These are phyloP conservation scores for Lecanoromycetidae sp. DNA, from an alignment of 2,329 filamentous ascomycete genomes.

Conservation along the genomic window DNA sequence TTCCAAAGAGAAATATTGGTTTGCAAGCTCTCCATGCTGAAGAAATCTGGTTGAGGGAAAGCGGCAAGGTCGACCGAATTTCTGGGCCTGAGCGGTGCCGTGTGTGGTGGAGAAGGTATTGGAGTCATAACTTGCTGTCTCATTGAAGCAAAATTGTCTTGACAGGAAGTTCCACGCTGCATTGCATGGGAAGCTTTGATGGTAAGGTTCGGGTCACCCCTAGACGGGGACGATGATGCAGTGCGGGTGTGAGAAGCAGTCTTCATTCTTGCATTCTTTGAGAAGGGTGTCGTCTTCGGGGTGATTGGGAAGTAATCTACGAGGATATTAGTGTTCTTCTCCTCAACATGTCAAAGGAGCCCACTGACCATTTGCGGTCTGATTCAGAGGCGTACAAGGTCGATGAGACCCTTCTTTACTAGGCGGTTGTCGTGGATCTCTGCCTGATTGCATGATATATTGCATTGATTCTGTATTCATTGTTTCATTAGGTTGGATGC, in stretches of 20 bases:
- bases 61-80: constrained; percentile 13
- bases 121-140: constrained; percentile 46
- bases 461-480: constrained; percentile 1
- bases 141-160: constrained; percentile 48
- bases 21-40: constrained; percentile 39
- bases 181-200: constrained; percentile 29
- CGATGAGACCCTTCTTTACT: constrained; percentile 30
- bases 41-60: constrained; percentile 37
- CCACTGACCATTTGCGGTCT: constrained; percentile 47
- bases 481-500: constrained; percentile 4
- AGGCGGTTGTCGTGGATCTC: background rate
- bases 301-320: constrained; percentile 55
- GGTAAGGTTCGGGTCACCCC: constrained; percentile 26
- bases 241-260: constrained; percentile 29
- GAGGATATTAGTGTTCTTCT: constrained; percentile 3
- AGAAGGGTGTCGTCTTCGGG: constrained; percentile 50
- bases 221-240: constrained; percentile 30
- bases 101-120: constrained; percentile 46
- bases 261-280: constrained; percentile 27
- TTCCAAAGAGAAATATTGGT: constrained; percentile 24
- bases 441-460: constrained; percentile 22
- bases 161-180: constrained; percentile 35
- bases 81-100: constrained; percentile 35
- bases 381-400: constrained; percentile 51
- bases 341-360: background rate